These are phyloP conservation scores for Fusarium cicatricum DNA, from an alignment of 2,329 filamentous ascomycete species.

Conservation along the genomic window DNA sequence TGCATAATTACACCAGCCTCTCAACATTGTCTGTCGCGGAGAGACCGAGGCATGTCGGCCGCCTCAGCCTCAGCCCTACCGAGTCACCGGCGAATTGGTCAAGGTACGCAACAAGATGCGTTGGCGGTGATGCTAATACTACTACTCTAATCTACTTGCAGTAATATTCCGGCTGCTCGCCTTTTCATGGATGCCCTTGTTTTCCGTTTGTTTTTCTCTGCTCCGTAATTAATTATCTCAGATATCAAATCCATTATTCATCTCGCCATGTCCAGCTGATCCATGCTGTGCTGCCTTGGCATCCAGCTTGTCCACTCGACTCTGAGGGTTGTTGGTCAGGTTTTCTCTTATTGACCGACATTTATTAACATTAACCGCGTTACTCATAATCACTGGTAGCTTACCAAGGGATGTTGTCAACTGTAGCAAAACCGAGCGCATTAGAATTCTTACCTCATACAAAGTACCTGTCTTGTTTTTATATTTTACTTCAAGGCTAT, in stretches of 20 bases:
- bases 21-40: slow-evolving; percentile 10
- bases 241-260: slow-evolving; percentile 22
- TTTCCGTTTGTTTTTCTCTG: slow-evolving; percentile 7
- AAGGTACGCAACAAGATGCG: background rate
- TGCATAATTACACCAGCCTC: slow-evolving; percentile 6
- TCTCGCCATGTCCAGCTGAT: slow-evolving; percentile 12
- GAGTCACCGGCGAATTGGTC: no score
- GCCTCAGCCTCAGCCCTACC: slow-evolving; percentile 30
- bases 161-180: no score
- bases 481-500: no score
- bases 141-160: no score
- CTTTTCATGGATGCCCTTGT: slow-evolving; percentile 4
- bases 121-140: background rate
- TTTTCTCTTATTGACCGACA: background rate
- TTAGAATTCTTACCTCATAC: no score
- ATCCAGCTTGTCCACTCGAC: slow-evolving; percentile 9
- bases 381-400: background rate
- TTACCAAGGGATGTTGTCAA: no score
- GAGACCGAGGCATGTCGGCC: slow-evolving; percentile 35
- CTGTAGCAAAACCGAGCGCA: no score
- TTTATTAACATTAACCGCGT: background rate
- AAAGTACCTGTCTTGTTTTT: no score
- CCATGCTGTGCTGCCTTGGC: slow-evolving; percentile 22
- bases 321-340: background rate
- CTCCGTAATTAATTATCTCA: background rate